Conservation (phyloP, 257 asterid genomes). For the Gentiana straminea region DNA sequence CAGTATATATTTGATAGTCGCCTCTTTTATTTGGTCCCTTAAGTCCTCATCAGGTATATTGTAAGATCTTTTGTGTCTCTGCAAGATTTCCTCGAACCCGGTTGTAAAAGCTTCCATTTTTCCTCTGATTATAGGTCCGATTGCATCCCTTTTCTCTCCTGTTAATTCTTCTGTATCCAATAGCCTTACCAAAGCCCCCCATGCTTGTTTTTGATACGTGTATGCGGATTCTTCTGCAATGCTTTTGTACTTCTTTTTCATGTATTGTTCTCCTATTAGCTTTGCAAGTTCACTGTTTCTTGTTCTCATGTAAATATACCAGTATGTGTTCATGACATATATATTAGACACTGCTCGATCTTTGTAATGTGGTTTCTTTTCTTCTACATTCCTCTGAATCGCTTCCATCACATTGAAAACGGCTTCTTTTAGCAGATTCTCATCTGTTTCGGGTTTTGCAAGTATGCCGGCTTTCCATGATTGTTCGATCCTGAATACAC, state of each 20-base stretch:
- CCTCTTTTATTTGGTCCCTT: slow-evolving; percentile 67
- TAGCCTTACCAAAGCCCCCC: slow-evolving; percentile 47
- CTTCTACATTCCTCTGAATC: slow-evolving; percentile 50
- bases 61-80: slow-evolving; percentile 34
- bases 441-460: slow-evolving; percentile 30
- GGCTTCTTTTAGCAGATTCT: slow-evolving; percentile 42
- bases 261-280: slow-evolving; percentile 49
- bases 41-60: slow-evolving; percentile 63
- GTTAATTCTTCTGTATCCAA: slow-evolving; percentile 34
- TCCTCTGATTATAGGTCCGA: slow-evolving; percentile 25
- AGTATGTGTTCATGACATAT: slow-evolving; percentile 58
- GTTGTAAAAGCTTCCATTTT: slow-evolving; percentile 46
- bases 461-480: slow-evolving; percentile 52
- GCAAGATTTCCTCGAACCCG: slow-evolving; percentile 44
- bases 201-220: slow-evolving; percentile 60
- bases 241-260: slow-evolving; percentile 48
- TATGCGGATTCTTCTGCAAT: slow-evolving; percentile 72
- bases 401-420: slow-evolving; percentile 67
- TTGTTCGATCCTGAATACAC: slow-evolving; percentile 49
- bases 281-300: slow-evolving; percentile 48
- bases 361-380: slow-evolving; percentile 36
- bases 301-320: slow-evolving; percentile 76
- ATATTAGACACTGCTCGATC: slow-evolving; percentile 45
- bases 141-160: slow-evolving; percentile 16
- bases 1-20: slow-evolving; percentile 38